These are phyloP conservation scores for Auriscalpium orientale DNA, from an alignment of 768 basidiomycete genomes.

Conservation along the genomic window DNA sequence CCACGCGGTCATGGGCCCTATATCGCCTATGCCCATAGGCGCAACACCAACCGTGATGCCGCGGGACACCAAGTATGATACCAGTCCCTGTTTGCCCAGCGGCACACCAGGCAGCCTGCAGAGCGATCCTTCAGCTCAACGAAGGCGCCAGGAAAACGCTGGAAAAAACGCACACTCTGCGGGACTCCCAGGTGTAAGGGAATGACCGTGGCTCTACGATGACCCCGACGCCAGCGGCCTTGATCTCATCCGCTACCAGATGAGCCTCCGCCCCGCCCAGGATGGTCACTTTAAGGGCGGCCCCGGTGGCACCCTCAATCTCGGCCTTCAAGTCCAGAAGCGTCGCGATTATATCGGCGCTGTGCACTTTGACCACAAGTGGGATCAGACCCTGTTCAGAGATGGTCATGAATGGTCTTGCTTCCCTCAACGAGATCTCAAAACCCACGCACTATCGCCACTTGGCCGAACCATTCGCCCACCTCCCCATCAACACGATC, in stretches of 20 bases:
- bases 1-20: neutral
- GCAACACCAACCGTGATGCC: neutral
- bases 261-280: constrained; percentile 61
- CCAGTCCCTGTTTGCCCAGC: neutral
- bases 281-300: constrained; percentile 48
- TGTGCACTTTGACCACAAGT: constrained; percentile 67
- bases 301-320: constrained; percentile 40
- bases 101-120: too few relatives aligned
- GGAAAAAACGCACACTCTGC: constrained; percentile 20
- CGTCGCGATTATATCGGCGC: constrained; percentile 77
- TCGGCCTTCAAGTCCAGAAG: constrained; percentile 63
- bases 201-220: constrained; percentile 29
- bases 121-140: too few relatives aligned
- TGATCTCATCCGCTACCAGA: constrained; percentile 59
- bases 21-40: neutral
- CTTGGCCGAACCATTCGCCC: constrained; percentile 28
- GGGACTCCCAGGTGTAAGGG: constrained; percentile 29
- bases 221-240: constrained; percentile 27
- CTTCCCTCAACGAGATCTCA: too few relatives aligned
- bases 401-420: too few relatives aligned
- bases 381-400: constrained; percentile 53
- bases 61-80: neutral
- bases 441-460: constrained; percentile 21
- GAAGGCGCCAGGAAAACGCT: too few relatives aligned
- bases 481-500: constrained; percentile 25